Base-by-base conservation (phyloP, 2,329 filamentous ascomycete species). In the Waltergamsia citrina region DNA sequence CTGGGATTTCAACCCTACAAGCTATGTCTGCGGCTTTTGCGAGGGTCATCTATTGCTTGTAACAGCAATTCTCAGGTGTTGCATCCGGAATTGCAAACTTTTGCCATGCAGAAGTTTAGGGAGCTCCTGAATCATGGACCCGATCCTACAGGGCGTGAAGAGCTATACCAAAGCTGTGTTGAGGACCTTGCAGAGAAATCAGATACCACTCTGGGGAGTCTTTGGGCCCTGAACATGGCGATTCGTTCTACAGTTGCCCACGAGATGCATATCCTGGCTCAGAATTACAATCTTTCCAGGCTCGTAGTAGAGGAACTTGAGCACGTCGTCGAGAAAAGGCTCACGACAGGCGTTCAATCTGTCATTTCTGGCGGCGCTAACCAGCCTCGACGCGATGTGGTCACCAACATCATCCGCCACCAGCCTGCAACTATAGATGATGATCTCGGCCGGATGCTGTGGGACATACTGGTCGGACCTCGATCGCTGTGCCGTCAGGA, bases 381-480 rank as follows among this genome's bases (percentile, higher is more conserved):
- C 42, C 52, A 47, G 43, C 74, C 62, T 38, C 78, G 65, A 37
- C 74, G 67, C 41, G 77, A 71, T 34, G 68, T 77, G 29, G 69
- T 77, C 34, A 60, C 56, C 35, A 61, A 57, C 28, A 65, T 87
- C 24, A 70, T 90, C 22, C 57, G 60, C 22, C 60, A 75, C 33
- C 71, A 74, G n/a, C 69, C 81, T 2, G 60, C 67, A 7, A 71
- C 74, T 0, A 70, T 94, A 30, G 79, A 37, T 63, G 80, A 25
- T 64, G 92, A 18, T 74, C 93, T 31, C 82, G 85, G 10, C 63
- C 69, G 5, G 57, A 66, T 25, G 74, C 78, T 4, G 58, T n/a
- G n/a, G n/a, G n/a, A 80, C 37, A 63, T 80, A 25, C 64, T 92
- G 18, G 75, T 94, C 31, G 82, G 85, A 10, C 63, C 69, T 5